Evolutionary conservation across 1,284 basidiomycete genomes (phyloP).

Genomic region (Ceratobasidium sp.): DNA sequence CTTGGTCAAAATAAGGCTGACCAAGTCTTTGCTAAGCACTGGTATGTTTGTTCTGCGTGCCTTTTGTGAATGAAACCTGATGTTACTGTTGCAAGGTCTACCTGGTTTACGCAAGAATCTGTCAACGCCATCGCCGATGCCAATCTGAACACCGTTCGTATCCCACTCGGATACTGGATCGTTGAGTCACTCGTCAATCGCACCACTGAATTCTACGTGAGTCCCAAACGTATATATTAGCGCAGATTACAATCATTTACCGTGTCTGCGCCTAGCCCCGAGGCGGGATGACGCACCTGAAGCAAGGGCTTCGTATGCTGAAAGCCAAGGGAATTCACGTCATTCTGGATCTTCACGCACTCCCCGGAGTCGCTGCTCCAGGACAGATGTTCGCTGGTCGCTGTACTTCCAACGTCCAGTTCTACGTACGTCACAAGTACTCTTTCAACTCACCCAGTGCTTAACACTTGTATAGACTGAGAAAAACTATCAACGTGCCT

Average conservation of each 20-base stretch:
- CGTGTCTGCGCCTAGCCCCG: not conserved
- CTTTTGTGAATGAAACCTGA: not conserved
- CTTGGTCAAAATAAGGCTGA: slow-evolving; percentile 69
- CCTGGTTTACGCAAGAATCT: slow-evolving; percentile 75
- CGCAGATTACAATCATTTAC: too few species aligned
- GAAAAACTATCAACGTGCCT: slow-evolving; percentile 75
- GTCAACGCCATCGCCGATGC: slow-evolving; percentile 63
- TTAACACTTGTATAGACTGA: slow-evolving; percentile 62
- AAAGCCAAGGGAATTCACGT: slow-evolving; percentile 68
- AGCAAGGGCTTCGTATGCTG: slow-evolving; percentile 51
- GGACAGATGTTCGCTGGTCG: slow-evolving; percentile 52
- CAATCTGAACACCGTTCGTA: slow-evolving; percentile 77
- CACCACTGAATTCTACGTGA: slow-evolving; percentile 63
- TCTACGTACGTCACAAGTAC: slow-evolving; percentile 58
- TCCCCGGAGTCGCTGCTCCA: slow-evolving; percentile 70
- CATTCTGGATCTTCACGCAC: slow-evolving; percentile 79
- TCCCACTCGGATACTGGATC: slow-evolving; percentile 84
- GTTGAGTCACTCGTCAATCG: slow-evolving; percentile 75
- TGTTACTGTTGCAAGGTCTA: slow-evolving; percentile 46
- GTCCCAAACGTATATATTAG: not conserved
- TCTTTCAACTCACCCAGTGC: not conserved
- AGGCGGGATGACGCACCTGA: not conserved
- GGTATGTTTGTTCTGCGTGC: slow-evolving; percentile 56
- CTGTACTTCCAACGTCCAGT: slow-evolving; percentile 72
- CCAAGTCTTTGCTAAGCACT: slow-evolving; percentile 69